Percentiles rank a stretch among this genome's conserved stretches.
These are phyloP conservation scores for Pisolithus tinctorius DNA, from an alignment of 768 basidiomycete genomes.

Conservation along the genomic window DNA sequence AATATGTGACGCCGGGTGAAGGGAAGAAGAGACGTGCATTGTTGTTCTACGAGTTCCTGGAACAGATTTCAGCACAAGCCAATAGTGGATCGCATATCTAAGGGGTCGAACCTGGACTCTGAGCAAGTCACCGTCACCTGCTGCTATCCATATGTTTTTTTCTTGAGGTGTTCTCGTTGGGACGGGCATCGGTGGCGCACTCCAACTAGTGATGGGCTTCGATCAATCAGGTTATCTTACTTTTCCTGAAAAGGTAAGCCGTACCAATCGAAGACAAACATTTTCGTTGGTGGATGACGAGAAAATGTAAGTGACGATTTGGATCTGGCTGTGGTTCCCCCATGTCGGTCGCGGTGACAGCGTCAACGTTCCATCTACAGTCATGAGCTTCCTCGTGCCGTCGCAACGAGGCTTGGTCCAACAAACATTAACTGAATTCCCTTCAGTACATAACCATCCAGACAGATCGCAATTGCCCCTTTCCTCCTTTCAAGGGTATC, in stretches of 20 bases:
- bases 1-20: conserved; percentile 12
- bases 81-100: background rate
- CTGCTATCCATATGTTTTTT: conserved; percentile 89
- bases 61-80: conserved; percentile 1
- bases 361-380: conserved; percentile 14
- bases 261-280: too few relatives aligned
- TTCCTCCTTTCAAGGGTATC: conserved; percentile 31
- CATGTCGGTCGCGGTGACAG: background rate
- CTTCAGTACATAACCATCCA: conserved; percentile 27
- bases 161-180: conserved; percentile 19
- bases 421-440: conserved; percentile 19
- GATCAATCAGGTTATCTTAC: too few relatives aligned
- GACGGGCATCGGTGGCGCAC: conserved; percentile 31
- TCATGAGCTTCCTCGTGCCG: conserved; percentile 31
- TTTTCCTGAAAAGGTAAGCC: too few relatives aligned
- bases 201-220: background rate
- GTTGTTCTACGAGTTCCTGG: conserved; percentile 55
- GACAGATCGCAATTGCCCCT: conserved; percentile 31
- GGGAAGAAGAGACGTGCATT: conserved; percentile 37
- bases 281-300: too few relatives aligned
- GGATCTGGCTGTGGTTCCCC: too few relatives aligned
- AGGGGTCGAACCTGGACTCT: conserved; percentile 53
- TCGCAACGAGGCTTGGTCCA: conserved; percentile 28
- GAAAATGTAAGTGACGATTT: too few relatives aligned
- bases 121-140: conserved; percentile 81